These are phyloP conservation scores for Boechera divaricarpa DNA, from an alignment of 345 rosid genomes.

Conservation along the genomic window DNA sequence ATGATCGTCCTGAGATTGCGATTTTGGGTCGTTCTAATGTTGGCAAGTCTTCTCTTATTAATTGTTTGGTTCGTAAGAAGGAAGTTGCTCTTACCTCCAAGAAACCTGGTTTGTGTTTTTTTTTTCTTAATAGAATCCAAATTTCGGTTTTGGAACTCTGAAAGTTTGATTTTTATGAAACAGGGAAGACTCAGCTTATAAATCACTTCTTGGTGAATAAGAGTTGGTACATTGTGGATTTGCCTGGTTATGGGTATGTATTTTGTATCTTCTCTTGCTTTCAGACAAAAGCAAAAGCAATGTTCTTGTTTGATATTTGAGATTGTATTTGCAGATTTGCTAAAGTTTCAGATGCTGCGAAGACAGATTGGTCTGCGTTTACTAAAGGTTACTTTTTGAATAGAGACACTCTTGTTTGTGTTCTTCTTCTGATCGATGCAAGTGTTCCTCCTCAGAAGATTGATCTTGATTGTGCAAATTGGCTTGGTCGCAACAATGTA, in stretches of 20 bases:
- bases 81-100: constrained; percentile 98
- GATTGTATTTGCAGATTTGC: constrained; percentile 61
- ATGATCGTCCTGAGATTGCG: constrained; percentile 84
- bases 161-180: neutral
- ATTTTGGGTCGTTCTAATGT: constrained; percentile 93
- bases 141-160: neutral
- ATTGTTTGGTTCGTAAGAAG: constrained; percentile 78
- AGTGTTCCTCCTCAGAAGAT: constrained; percentile 93
- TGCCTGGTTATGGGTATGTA: constrained; percentile 95
- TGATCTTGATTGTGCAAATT: constrained; percentile 91
- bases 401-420: constrained; percentile 73
- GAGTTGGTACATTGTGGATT: constrained; percentile 95
- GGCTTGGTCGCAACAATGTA: constrained; percentile 95
- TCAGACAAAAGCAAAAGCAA: neutral
- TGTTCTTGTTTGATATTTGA: neutral
- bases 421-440: constrained; percentile 86
- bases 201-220: constrained; percentile 94
- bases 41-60: constrained; percentile 94
- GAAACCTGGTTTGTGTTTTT: constrained; percentile 67
- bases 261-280: neutral
- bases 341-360: constrained; percentile 80
- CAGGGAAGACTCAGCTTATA: constrained; percentile 96
- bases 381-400: constrained; percentile 93
- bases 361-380: constrained; percentile 89
- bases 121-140: neutral